Conservation (phyloP, 345 rosid genomes). For the Brassica rapa region DNA sequence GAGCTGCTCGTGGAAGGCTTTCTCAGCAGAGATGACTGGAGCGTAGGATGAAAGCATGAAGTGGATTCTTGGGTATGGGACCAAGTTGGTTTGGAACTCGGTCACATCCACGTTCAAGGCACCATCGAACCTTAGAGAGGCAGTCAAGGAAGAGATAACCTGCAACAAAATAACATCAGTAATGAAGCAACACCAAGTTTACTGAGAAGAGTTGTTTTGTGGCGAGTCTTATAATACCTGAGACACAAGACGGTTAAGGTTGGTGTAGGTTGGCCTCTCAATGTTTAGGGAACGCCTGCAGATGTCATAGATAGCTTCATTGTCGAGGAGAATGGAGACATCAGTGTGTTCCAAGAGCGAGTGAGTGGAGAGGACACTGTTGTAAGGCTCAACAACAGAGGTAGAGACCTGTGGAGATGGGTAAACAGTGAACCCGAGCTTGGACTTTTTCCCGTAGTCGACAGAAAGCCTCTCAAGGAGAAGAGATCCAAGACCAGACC, state of each 20-base stretch:
- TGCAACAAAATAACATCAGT: slow-evolving; percentile 8
- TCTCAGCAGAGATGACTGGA: slow-evolving; percentile 69
- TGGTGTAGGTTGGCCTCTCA: slow-evolving; percentile 77
- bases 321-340: slow-evolving; percentile 59
- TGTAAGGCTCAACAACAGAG: slow-evolving; percentile 77
- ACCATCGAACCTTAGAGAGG: slow-evolving; percentile 82
- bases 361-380: slow-evolving; percentile 78
- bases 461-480: slow-evolving; percentile 73
- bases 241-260: slow-evolving; percentile 72
- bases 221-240: slow-evolving; percentile 47
- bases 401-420: slow-evolving; percentile 84
- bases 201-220: too few species aligned
- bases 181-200: background rate
- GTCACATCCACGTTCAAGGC: slow-evolving; percentile 78
- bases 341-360: slow-evolving; percentile 76
- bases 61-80: slow-evolving; percentile 83
- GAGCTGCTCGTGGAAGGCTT: slow-evolving; percentile 62
- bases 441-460: slow-evolving; percentile 72
- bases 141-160: slow-evolving; percentile 78
- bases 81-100: slow-evolving; percentile 79
- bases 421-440: slow-evolving; percentile 77
- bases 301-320: slow-evolving; percentile 62
- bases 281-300: slow-evolving; percentile 77
- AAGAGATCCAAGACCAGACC: slow-evolving; percentile 84
- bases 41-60: slow-evolving; percentile 87